phyloP scores from a whole-genome alignment of 2,329 filamentous ascomycete genomes.

The Cytospora paraplurivora region DNA sequence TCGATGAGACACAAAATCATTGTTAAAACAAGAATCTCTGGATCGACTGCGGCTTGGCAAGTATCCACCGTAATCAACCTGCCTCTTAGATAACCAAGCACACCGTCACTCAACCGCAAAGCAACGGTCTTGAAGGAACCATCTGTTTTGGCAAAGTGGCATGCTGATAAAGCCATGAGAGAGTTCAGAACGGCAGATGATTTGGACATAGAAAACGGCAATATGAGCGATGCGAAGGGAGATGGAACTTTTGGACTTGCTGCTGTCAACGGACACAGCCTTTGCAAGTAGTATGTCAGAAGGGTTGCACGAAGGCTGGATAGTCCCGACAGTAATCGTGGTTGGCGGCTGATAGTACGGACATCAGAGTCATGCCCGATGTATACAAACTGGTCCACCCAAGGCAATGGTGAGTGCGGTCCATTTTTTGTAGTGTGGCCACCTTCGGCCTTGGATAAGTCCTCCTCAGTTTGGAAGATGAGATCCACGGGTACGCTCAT shows the following conservation, averaged over 20 bases:
- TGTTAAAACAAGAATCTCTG: slow-evolving; percentile 45
- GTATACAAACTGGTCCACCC: neutral
- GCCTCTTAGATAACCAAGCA: slow-evolving; percentile 40
- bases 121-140: slow-evolving; percentile 23
- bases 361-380: neutral
- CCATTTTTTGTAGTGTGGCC: neutral
- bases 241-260: slow-evolving; percentile 24
- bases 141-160: slow-evolving; percentile 27
- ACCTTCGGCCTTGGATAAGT: neutral
- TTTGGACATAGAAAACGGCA: slow-evolving; percentile 23
- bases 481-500: neutral
- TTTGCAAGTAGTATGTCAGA: slow-evolving; percentile 26
- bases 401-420: neutral
- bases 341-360: neutral
- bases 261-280: slow-evolving; percentile 27
- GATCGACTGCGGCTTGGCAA: slow-evolving; percentile 26
- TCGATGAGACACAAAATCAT: slow-evolving; percentile 50
- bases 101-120: slow-evolving; percentile 39
- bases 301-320: slow-evolving; percentile 10
- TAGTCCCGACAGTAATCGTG: neutral
- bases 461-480: neutral
- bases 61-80: slow-evolving; percentile 36
- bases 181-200: slow-evolving; percentile 26
- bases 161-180: slow-evolving; percentile 28
- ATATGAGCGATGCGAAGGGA: slow-evolving; percentile 28